Evolutionary conservation across 371 early-diverging fungal species (phyloP).

Genomic region (Lichtheimia ramosa): DNA sequence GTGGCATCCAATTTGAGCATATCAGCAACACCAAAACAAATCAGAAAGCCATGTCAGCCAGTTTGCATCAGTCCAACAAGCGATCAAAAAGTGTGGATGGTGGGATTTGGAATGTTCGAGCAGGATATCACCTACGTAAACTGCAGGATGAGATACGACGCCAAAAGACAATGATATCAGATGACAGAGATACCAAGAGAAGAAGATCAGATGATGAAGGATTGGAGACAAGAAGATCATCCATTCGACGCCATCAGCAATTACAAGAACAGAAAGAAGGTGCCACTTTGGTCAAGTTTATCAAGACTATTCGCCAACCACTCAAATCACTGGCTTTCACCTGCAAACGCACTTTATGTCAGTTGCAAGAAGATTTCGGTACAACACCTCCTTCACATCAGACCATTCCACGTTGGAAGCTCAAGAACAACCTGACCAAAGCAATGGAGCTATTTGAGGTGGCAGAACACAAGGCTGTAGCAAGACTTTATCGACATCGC

Average conservation of each 20-base stretch:
- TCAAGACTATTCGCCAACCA: constrained; percentile 57
- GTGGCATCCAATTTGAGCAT: constrained; percentile 66
- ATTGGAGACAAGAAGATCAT: not conserved
- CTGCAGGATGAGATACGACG: constrained; percentile 42
- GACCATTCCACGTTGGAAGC: constrained; percentile 19
- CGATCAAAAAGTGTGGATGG: constrained; percentile 2
- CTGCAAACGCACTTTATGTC: constrained; percentile 60
- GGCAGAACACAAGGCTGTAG: constrained; percentile 38
- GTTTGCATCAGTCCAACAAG: constrained; percentile 3
- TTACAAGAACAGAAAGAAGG: not conserved
- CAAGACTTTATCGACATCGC: constrained; percentile 22
- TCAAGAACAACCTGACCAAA: constrained; percentile 37
- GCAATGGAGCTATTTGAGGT: constrained; percentile 47
- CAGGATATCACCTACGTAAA: constrained; percentile 44
- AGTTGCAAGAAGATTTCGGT: constrained; percentile 31
- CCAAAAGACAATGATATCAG: constrained; percentile 25
- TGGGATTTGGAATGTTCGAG: constrained; percentile 40
- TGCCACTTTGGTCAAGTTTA: constrained; percentile 50
- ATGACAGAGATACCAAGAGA: constrained; percentile 3
- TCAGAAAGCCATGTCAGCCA: constrained; percentile 6
- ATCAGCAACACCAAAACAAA: constrained; percentile 27
- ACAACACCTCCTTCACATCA: not conserved
- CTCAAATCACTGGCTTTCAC: constrained; percentile 65
- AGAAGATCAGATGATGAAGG: too few species aligned
- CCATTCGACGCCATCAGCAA: not conserved